phyloP scores from a whole-genome alignment of 1,139 yeast genomes.

The Geotrichum candidum region DNA sequence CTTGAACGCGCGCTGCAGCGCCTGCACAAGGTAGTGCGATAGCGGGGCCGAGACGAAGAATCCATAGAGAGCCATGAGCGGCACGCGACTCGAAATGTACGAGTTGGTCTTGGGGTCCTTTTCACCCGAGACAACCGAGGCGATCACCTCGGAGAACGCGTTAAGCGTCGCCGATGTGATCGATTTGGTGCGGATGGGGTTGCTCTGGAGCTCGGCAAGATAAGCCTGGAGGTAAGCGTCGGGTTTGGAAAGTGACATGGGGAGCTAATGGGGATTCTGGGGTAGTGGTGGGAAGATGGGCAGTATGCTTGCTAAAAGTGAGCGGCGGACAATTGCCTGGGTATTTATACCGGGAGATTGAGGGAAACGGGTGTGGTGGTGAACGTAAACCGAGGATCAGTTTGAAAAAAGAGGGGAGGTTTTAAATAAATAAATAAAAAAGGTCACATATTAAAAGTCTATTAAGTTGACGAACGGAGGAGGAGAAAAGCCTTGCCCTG shows the following conservation, averaged over 20 bases:
- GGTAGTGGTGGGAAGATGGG: neutral
- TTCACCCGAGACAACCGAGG: slow-evolving; percentile 36
- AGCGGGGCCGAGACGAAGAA: slow-evolving; percentile 66
- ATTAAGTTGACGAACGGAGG: too few relatives aligned
- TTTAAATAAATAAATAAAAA: too few relatives aligned
- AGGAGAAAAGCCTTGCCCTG: too few relatives aligned
- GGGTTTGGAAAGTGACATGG: slow-evolving; percentile 7
- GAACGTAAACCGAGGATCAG: too few relatives aligned
- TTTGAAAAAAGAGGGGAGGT: too few relatives aligned
- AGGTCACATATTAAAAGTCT: too few relatives aligned
- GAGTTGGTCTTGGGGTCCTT: slow-evolving; percentile 34
- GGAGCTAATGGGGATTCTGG: neutral
- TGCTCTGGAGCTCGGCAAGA: slow-evolving; percentile 27
- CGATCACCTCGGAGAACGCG: slow-evolving; percentile 35
- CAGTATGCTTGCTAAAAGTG: neutral
- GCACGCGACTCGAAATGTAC: slow-evolving; percentile 41
- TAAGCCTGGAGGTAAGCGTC: slow-evolving; percentile 20
- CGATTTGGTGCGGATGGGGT: slow-evolving; percentile 36
- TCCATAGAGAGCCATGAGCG: slow-evolving; percentile 70
- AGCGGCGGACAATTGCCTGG: too few relatives aligned
- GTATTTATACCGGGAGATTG: too few relatives aligned
- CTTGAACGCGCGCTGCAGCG: slow-evolving; percentile 35
- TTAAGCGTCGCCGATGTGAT: slow-evolving; percentile 37
- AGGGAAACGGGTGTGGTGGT: too few relatives aligned
- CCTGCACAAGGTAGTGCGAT: slow-evolving; percentile 46